A percentile compares a stretch with the other conserved stretches of the same genome.
Conservation (phyloP, 2,329 filamentous ascomycete genomes). For the Mariannaea elegans region DNA sequence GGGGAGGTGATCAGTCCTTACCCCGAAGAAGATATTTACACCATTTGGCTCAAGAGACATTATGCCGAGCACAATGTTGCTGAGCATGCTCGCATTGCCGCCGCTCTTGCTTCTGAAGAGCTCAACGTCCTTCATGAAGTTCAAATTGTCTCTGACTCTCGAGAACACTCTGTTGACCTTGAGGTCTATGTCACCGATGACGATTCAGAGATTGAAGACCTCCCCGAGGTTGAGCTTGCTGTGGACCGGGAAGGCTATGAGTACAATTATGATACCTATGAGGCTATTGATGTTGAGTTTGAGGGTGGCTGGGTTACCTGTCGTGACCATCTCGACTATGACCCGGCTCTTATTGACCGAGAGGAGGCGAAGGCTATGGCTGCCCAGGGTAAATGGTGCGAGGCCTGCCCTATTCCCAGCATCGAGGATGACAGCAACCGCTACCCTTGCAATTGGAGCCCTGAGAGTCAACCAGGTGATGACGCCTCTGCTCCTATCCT, state of each 20-base stretch:
- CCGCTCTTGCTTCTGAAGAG: background rate
- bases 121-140: conserved; percentile 43
- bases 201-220: conserved; percentile 34
- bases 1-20: background rate
- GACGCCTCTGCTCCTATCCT: no score
- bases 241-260: conserved; percentile 42
- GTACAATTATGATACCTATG: conserved; percentile 30
- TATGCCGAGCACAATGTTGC: no score
- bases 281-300: conserved; percentile 42
- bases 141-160: conserved; percentile 28
- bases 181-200: conserved; percentile 42
- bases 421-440: no score
- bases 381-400: no score
- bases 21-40: conserved; percentile 12
- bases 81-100: conserved; percentile 1
- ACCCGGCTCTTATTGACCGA: no score
- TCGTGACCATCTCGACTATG: conserved; percentile 17
- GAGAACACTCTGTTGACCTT: conserved; percentile 34
- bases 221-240: conserved; percentile 44
- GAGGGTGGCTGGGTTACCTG: conserved; percentile 31
- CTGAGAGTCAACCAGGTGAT: no score
- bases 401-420: no score
- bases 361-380: no score
- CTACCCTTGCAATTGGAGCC: no score
- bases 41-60: conserved; percentile 31